Base-by-base conservation (phyloP, 2,329 filamentous ascomycete genomes). In the Ophiostoma montium region DNA sequence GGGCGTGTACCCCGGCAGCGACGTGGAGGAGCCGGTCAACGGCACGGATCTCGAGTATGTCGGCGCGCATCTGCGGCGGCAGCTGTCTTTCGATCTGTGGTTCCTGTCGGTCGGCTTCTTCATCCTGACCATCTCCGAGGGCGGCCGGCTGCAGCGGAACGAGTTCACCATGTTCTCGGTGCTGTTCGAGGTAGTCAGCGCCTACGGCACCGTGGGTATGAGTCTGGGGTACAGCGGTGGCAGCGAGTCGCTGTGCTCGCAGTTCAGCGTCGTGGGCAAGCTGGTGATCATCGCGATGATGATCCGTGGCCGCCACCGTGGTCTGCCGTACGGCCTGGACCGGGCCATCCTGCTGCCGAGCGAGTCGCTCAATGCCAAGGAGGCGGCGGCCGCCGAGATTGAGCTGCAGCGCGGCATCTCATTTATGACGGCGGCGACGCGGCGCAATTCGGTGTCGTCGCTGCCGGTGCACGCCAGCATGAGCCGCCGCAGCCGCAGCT, bases 81-180 rank as follows among this genome's bases (percentile, higher is more conserved):
- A 98, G 65, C 75, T 98, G 33, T 94, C 88, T 48, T 98, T 98
- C 67, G 92, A 98, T 66, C 65, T 98, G 64, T 98, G 92, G 92
- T 98, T 88, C 59, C 84, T 98, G 51, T 95, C 94, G 61, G 64
- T 96, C 19, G 92, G 92, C 1, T 79, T 94, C 57, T 98, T 98
- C 67, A 77, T 96, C 61, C 84, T 98, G 59, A 75, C 84, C 53
- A 95, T 98, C 58, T 80, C 85, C 30, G 94, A 98, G 67, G 90
- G 88, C 4, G 50, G 59, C 8, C 78, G 80, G 15, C 70, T 98
- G 12, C 70, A 84, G 60, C 74, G 59, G 3, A 63, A 65, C 31
- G 68, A 80, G 3, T 85, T 88, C 58, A 75, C 78, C 50, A 68
- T 86, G 62, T 89, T 86, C 61, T 67, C 73, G 7, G 70, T 81